Base-by-base conservation (phyloP, 1,284 basidiomycete species). In the Boletus semigastroideus region DNA sequence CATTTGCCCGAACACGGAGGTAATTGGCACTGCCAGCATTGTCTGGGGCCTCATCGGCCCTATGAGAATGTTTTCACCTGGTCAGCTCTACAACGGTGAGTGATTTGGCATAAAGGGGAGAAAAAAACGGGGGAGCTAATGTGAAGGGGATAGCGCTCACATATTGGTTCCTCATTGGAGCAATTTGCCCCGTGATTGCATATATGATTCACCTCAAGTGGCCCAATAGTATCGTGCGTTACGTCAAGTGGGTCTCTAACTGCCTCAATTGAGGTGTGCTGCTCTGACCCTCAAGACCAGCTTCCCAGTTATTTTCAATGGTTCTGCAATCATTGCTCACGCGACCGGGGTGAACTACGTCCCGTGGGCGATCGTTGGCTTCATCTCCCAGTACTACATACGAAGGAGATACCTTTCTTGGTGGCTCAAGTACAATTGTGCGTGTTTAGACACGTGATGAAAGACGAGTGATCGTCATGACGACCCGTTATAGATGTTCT, bases 101-200 rank as follows among this genome's bases (percentile, higher is more conserved):
- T 54, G 3, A 1, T 27, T 16, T 20, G 8, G 11, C 25, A 2
- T 17, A 10, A 17, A 16, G 30, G 20, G 27, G 16, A 14, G 27
- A n/a, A 17, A 36, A 30, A 25, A 25, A 4, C 4, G 6, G 22
- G 9, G 3, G 31, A 6, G 20, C 47, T 57, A 34, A 60, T 44
- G 10, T 9, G 31, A 14, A 28, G 22, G 2, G 3, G 8, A 11
- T 19, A 64, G 62, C 1, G 9, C 68, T 79, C 11, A 57, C 68
- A 19, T 79, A 76, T 71, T 80, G 78, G 65, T 86, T 86, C 78
- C 73, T 84, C 49, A 62, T 81, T 49, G 83, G 83, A 28, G 72
- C 75, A 20, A 16, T 76, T n/a, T 67, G 70, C 34, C 83, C 83
- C 0, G 19, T 75, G 22, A 48, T 70, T 19, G 68, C 67, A 9